phyloP scores from a whole-genome alignment of 345 rosid species.

The Punica granatum region DNA sequence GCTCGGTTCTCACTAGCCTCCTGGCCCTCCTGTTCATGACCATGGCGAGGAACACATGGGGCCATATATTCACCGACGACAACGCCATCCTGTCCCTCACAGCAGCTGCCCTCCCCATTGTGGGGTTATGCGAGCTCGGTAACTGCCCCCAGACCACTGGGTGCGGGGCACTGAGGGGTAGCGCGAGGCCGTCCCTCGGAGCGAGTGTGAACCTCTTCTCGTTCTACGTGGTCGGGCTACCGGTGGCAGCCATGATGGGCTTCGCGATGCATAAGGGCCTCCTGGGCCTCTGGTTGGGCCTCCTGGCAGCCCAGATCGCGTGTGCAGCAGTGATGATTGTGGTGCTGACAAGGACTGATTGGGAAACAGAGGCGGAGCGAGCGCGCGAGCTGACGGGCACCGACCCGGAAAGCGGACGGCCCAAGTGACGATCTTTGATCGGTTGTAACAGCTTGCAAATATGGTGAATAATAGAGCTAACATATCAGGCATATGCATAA shows the following conservation, averaged over 20 bases:
- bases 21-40: slow-evolving; percentile 29
- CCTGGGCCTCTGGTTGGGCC: slow-evolving; percentile 40
- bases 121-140: slow-evolving; percentile 48
- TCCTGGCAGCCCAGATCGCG: slow-evolving; percentile 33
- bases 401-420: not conserved
- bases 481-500: not conserved
- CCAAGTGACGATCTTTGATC: not conserved
- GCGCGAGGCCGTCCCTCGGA: slow-evolving; percentile 43
- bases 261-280: slow-evolving; percentile 26
- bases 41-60: slow-evolving; percentile 36
- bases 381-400: slow-evolving; percentile 32
- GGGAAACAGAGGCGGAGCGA: slow-evolving; percentile 26
- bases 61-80: slow-evolving; percentile 33
- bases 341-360: slow-evolving; percentile 33
- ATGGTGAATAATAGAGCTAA: not conserved
- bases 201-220: slow-evolving; percentile 38
- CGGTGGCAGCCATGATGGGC: slow-evolving; percentile 31
- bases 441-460: not conserved
- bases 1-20: slow-evolving; percentile 26
- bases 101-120: slow-evolving; percentile 33
- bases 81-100: slow-evolving; percentile 31
- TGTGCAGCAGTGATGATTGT: slow-evolving; percentile 26
- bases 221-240: slow-evolving; percentile 48
- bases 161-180: slow-evolving; percentile 46
- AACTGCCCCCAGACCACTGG: slow-evolving; percentile 54